Percentiles rank a stretch among this genome's conserved stretches.
Conservation (phyloP, 2,329 filamentous ascomycete genomes). For the Emericellopsis atlantica region DNA sequence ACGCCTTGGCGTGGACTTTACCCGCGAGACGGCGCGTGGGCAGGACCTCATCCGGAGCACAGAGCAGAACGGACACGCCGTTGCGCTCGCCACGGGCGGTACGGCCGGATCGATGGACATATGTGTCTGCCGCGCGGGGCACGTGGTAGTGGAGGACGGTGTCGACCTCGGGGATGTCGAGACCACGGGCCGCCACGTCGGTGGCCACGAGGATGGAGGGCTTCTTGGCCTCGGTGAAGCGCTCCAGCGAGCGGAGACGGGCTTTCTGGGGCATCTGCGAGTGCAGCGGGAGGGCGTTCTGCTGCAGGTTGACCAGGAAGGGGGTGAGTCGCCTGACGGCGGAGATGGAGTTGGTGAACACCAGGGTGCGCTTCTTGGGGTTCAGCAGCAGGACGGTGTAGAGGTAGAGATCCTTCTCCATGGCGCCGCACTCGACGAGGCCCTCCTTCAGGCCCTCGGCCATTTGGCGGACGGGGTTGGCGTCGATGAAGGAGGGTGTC, state of each 20-base stretch:
- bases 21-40: constrained; percentile 73
- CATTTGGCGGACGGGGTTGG: constrained; percentile 83
- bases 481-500: constrained; percentile 81
- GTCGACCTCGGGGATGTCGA: constrained; percentile 85
- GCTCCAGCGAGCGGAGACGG: constrained; percentile 81
- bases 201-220: constrained; percentile 69
- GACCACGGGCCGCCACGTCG: constrained; percentile 83
- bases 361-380: constrained; percentile 65
- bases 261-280: constrained; percentile 96
- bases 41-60: constrained; percentile 79
- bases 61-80: constrained; percentile 78
- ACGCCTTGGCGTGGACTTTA: constrained; percentile 64
- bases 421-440: constrained; percentile 79
- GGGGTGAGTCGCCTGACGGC: constrained; percentile 78
- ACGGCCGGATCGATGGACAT: constrained; percentile 89
- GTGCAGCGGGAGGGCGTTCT: constrained; percentile 69
- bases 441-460: constrained; percentile 77
- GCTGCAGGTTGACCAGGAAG: constrained; percentile 68
- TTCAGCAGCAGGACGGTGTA: constrained; percentile 80
- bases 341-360: constrained; percentile 95
- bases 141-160: constrained; percentile 93
- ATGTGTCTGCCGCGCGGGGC: constrained; percentile 79
- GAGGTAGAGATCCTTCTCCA: constrained; percentile 94
- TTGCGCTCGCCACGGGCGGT: constrained; percentile 72
- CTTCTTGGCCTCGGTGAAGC: constrained; percentile 37